Conservation (phyloP, 1,284 basidiomycete genomes). For the Cutaneotrichosporon mucoides region DNA sequence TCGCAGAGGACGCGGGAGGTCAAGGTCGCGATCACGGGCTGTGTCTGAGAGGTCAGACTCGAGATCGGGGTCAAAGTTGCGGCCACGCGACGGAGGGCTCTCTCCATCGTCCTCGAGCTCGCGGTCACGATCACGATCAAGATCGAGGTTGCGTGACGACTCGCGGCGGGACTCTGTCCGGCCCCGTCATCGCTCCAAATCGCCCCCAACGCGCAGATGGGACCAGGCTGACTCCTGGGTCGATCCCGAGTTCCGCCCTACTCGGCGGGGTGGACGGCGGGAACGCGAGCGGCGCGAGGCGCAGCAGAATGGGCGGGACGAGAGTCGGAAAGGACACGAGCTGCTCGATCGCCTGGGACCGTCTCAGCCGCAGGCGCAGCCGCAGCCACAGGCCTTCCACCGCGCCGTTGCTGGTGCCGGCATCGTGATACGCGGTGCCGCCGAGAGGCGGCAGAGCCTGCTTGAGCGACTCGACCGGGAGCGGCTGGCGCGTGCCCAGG, state of each 20-base stretch:
- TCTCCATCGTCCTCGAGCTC: constrained; percentile 8
- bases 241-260: constrained; percentile 32
- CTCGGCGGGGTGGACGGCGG: constrained; percentile 1
- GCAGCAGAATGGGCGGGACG: neutral
- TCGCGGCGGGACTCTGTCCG: neutral
- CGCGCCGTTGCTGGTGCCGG: constrained; percentile 11
- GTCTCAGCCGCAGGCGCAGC: neutral
- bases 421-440: constrained; percentile 13
- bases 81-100: neutral
- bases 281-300: constrained; percentile 4
- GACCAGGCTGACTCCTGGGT: constrained; percentile 43
- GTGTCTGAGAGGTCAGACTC: neutral
- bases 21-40: constrained; percentile 2
- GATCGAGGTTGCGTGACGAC: neutral
- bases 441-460: constrained; percentile 16
- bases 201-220: constrained; percentile 27
- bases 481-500: constrained; percentile 10
- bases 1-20: neutral
- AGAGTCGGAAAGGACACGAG: neutral
- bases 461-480: constrained; percentile 3
- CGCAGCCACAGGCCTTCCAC: neutral
- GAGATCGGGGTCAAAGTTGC: constrained; percentile 1
- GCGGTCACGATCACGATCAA: constrained; percentile 3
- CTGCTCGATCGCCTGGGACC: neutral
- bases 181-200: constrained; percentile 3